These are phyloP conservation scores for Cucumis hystrix DNA, from an alignment of 306 rosid genomes.

Conservation along the genomic window DNA sequence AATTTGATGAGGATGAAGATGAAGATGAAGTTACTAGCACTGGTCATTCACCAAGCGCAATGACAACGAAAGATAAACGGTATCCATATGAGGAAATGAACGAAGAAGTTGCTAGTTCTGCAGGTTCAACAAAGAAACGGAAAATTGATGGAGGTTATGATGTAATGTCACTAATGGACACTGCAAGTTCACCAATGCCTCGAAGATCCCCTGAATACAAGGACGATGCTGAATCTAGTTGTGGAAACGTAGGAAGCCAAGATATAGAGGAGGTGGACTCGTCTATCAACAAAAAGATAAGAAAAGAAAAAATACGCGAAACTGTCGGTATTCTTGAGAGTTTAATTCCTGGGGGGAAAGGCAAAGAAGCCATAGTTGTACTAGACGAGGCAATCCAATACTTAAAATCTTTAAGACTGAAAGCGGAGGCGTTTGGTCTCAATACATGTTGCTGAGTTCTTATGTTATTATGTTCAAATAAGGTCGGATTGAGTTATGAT, in stretches of 20 bases:
- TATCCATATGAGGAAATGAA: slow-evolving; percentile 8
- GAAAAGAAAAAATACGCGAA: slow-evolving; percentile 60
- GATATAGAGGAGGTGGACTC: slow-evolving; percentile 27
- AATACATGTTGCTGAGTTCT: slow-evolving; percentile 16
- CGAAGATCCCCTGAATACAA: slow-evolving; percentile 18
- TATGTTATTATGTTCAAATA: neutral
- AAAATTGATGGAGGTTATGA: slow-evolving; percentile 33
- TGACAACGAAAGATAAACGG: slow-evolving; percentile 37
- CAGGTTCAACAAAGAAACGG: slow-evolving; percentile 45
- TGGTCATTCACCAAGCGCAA: slow-evolving; percentile 79
- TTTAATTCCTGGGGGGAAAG: slow-evolving; percentile 67
- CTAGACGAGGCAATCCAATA: slow-evolving; percentile 77
- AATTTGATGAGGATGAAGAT: slow-evolving; percentile 38
- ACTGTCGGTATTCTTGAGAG: slow-evolving; percentile 56
- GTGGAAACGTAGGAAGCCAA: slow-evolving; percentile 28
- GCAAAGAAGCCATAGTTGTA: slow-evolving; percentile 55
- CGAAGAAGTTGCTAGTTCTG: slow-evolving; percentile 59
- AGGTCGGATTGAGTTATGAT: slow-evolving; percentile 1
- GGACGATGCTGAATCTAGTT: slow-evolving; percentile 61
- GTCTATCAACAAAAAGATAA: slow-evolving; percentile 34
- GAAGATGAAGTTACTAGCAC: slow-evolving; percentile 90
- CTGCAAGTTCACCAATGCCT: slow-evolving; percentile 44
- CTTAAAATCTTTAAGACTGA: slow-evolving; percentile 54
- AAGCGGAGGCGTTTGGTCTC: slow-evolving; percentile 47
- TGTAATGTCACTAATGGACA: slow-evolving; percentile 31